These are phyloP conservation scores for sorghum (Sorghum bicolor) DNA, from an alignment of 176 grass and related monocot genomes.

Conservation along the genomic window Sorghum_bicolor_NCBIv3 NC_012878.2:58220001-58220500, in stretches of 20 bases:
- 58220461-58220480: neutral
- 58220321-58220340: neutral
- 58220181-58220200: conserved; percentile 98
- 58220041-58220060: conserved; percentile 96
- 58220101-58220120: neutral
- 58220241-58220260: neutral
- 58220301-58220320: neutral
- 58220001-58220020: conserved; percentile 97
- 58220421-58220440: neutral
- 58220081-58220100: neutral
- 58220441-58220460: neutral
- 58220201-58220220: conserved; percentile 35
- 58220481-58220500: neutral
- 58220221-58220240: conserved; percentile 2
- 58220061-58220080: conserved; percentile 49
- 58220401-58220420: neutral
- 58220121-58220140: conserved; percentile 16
- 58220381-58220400: neutral
- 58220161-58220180: conserved; percentile 84
- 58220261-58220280: neutral
- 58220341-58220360: neutral
- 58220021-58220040: conserved; percentile 98
- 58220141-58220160: conserved; percentile 80
- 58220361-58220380: neutral
- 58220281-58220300: neutral